Conservation (phyloP, 2,329 filamentous ascomycete species). For the Cordyceps cateniannulata region DNA sequence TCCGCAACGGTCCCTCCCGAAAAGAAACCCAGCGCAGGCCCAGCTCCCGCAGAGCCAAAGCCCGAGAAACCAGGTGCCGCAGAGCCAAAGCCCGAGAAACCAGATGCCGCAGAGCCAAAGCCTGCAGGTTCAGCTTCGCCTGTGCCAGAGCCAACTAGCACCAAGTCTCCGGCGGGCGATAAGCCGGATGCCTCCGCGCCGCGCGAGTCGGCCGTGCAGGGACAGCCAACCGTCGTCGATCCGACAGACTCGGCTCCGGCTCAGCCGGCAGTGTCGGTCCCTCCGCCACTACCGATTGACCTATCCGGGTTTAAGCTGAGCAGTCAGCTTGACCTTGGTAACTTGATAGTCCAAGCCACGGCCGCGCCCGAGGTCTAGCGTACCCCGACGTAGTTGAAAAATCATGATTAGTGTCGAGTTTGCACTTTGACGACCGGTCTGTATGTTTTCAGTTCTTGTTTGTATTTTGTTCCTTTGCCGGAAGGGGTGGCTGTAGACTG, state of each 20-base stretch:
- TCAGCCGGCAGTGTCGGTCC: background rate
- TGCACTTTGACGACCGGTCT: background rate
- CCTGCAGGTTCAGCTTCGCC: background rate
- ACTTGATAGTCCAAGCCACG: constrained; percentile 21
- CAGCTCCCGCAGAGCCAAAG: background rate
- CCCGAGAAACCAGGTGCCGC: background rate
- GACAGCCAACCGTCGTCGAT: background rate
- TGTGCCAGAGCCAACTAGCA: constrained; percentile 3
- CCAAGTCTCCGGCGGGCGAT: background rate
- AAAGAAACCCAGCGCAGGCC: background rate
- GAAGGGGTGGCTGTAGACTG: background rate
- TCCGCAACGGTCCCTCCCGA: background rate
- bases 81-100: background rate
- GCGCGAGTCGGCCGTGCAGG: constrained; percentile 1
- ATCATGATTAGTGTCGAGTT: background rate
- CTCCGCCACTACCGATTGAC: constrained; percentile 26
- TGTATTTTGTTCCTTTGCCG: background rate
- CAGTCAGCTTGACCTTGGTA: constrained; percentile 39
- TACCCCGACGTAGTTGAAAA: background rate
- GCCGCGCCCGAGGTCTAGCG: background rate
- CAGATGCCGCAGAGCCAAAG: background rate
- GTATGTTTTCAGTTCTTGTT: background rate
- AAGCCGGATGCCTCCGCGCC: constrained; percentile 5
- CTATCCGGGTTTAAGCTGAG: constrained; percentile 35
- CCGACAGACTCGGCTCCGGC: background rate